Evolutionary conservation across 768 basidiomycete genomes (phyloP), one percentile per base, ranked within the genome.

Genomic region (Auricularia sp.): DNA sequence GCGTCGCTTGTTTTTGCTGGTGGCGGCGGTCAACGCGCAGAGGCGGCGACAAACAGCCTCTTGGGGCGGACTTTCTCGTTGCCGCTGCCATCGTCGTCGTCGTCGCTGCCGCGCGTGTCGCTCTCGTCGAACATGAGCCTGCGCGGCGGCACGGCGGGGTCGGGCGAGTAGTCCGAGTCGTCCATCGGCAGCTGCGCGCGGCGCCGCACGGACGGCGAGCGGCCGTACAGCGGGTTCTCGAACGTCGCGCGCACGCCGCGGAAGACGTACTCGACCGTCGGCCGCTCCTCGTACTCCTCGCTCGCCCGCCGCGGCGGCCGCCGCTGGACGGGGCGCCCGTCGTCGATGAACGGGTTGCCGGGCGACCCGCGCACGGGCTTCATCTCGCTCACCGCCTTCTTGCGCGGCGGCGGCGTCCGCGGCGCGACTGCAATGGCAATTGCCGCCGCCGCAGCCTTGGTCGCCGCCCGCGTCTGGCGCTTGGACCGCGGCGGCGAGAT

Each of bases 251-350:
- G 83, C 44, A 83, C 82, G 61, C 89, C 88, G 47, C 89, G 89
- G 79, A 90, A 90, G 59, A 90, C 89, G 70, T 87, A 87, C 34
- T 83, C 84, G 62, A 90, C 76, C 2, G 81, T 88, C 0, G 85
- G 85, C 69, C 80, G 81, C 71, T 89, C 88, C 39, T 80, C 76
- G 44, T 70, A 70, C 5, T 72, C 75, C 54, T 73, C 75, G 14
- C 82, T 81, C 0, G 79, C 78, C 18, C 51, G 42, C 71, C 72
- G 29, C 73, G 69, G 69, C 14, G 56, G 56, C 56, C 11, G 56
- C 71, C 67, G 70, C 73, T 62, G 70, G 72, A 68, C 18, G 67
- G 58, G 11, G 71, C 67, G 29, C 33, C 79, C 77, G 1, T 80
- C 80, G 33, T 74, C 76, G 11, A 90, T 78, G 77, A 90, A 90